Evolutionary conservation across 1,284 basidiomycete species (phyloP).

Genomic region (Hemileia vastatrix): DNA sequence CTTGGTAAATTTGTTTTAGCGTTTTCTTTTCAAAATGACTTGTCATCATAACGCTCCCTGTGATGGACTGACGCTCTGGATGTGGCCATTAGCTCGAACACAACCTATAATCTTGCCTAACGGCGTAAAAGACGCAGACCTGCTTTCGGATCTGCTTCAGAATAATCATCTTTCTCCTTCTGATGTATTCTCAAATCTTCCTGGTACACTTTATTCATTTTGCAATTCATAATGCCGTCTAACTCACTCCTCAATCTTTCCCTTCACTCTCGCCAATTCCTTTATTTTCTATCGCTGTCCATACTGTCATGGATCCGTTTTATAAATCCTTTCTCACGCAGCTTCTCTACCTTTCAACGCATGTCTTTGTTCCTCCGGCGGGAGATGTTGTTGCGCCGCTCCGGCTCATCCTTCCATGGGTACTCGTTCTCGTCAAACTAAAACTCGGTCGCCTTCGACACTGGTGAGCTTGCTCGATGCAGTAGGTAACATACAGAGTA

Average conservation of each 20-base stretch:
- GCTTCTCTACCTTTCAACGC: constrained; percentile 3
- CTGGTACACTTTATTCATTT: too few relatives aligned
- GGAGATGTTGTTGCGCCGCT: constrained; percentile 5
- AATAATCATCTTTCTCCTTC: too few relatives aligned
- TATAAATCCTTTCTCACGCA: background rate
- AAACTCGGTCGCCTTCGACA: background rate
- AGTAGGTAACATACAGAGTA: too few relatives aligned
- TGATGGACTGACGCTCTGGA: too few relatives aligned
- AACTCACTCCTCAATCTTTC: background rate
- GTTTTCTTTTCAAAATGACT: too few relatives aligned
- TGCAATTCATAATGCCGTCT: background rate
- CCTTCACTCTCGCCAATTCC: background rate
- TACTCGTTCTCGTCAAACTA: background rate
- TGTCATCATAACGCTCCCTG: too few relatives aligned
- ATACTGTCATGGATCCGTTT: background rate
- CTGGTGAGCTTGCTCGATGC: background rate
- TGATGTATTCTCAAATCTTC: too few relatives aligned
- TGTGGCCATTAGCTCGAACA: constrained; percentile 7
- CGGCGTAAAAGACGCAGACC: too few relatives aligned
- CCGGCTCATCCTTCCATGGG: background rate
- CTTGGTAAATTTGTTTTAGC: constrained; percentile 2
- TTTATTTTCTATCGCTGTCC: background rate
- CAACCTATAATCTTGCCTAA: constrained; percentile 5
- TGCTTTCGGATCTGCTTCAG: too few relatives aligned
- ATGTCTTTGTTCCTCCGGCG: constrained; percentile 5